Percentiles rank a stretch among this genome's conserved stretches.
phyloP scores from a whole-genome alignment of 2,329 filamentous ascomycete species.

The Stagonosporopsis vannaccii region DNA sequence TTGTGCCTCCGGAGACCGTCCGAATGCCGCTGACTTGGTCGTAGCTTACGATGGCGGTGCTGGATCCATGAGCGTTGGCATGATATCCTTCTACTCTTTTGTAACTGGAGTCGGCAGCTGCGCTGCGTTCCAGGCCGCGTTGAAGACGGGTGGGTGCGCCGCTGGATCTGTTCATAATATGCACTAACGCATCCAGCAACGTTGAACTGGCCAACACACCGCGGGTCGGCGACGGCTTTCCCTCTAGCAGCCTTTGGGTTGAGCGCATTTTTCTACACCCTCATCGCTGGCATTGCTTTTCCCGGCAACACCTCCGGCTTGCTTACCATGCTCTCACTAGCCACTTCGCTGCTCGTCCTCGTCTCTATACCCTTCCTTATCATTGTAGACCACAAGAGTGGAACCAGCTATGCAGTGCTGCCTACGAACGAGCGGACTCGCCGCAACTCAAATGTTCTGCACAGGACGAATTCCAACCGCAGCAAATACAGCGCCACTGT shows the following conservation, averaged over 20 bases:
- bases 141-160: conserved; percentile 70
- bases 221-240: conserved; percentile 93
- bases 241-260: conserved; percentile 91
- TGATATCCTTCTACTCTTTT: conserved; percentile 83
- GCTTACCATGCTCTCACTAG: conserved; percentile 78
- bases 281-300: conserved; percentile 77
- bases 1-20: not conserved
- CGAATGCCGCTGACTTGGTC: conserved; percentile 31
- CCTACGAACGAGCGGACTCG: conserved; percentile 58
- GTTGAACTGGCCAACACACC: conserved; percentile 87
- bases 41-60: conserved; percentile 75
- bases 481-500: conserved; percentile 51
- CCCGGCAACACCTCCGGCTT: conserved; percentile 84
- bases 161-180: too few species aligned
- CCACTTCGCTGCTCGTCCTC: conserved; percentile 78
- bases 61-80: conserved; percentile 61
- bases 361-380: conserved; percentile 84
- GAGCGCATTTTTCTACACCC: conserved; percentile 95
- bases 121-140: conserved; percentile 84
- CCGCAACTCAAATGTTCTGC: conserved; percentile 54
- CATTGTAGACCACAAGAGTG: conserved; percentile 70
- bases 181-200: conserved; percentile 65
- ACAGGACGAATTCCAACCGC: conserved; percentile 57
- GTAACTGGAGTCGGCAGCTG: conserved; percentile 89
- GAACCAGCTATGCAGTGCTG: conserved; percentile 64